Base-by-base conservation (phyloP, 164 flowering plant species). In the Cinnamomum chago region DNA sequence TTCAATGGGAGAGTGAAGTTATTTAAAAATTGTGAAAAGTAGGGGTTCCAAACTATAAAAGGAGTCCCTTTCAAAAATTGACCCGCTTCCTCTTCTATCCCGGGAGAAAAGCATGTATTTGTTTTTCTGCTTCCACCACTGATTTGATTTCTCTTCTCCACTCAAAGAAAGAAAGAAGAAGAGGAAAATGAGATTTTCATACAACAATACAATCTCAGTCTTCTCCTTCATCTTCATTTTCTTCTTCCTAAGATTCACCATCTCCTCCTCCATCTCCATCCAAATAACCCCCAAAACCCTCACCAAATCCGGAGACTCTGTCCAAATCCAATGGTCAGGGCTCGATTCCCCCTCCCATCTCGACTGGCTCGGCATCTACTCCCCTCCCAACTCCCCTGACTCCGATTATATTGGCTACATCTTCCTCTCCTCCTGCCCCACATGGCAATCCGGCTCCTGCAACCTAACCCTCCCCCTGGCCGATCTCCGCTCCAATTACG, bases 281-380 rank as follows among this genome's bases (percentile, higher is more conserved):
- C 69, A 86, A 6, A 40, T 85, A 1, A 70, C 86, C 75, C 90
- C 95, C 24, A 82, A 73, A 58, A 80, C 72, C 65, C 80, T 89
- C 2, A 30, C 58, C 62, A 86, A 81, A 76, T 90, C 98, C 4
- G 90, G 92, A 27, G 87, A 87, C 79, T 14, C 87, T 0, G 83
- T 89, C 28, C 75, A 25, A 24, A 75, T 94, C 80, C 69, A 77
- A 73, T 94, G 95, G 95, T 80, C 87, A 55, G 86, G 87, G 28
- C 74, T 92, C 70, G 80, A 78, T 30, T 78, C 87, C 0, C 99
- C 99, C 0, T 86, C 96, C 10, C 35, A 79, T 1, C 90, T 91
- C 58, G 92, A 88, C 71, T 88, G 91, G 94, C 85, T 95, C 68
- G 98, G 95, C 23, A 85, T 94, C 80, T 94, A 91, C 89, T 86